Base-by-base conservation (phyloP, 345 rosid species). In the Arabidopsis suecica region DNA sequence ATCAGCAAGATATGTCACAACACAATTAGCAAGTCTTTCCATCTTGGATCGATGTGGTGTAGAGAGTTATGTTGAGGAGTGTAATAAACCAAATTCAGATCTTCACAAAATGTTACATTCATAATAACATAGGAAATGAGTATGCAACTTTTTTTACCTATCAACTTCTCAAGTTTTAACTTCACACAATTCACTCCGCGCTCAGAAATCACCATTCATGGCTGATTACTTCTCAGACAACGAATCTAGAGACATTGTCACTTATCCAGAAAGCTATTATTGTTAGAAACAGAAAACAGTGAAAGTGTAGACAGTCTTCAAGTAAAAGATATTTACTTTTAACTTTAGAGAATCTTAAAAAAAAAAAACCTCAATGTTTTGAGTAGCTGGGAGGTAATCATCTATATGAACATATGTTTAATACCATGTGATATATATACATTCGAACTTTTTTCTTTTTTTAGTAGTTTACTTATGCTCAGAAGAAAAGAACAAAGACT, bases 401-500 rank as follows among this genome's bases (percentile, higher is more conserved):
- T 47, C 13, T 34, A 5, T 49, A 4, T 37, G 7, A 22, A 32
- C 30, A 6, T 11, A 18, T 3, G 6, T 23, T 18, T 3, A 5
- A 18, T 22, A 13, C 9, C 71, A 23, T 13, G 36, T 38, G 48
- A 10, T 9, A 14, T 3, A 53, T 12, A 9, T 59, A 45, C 9
- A 70, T 9, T 40, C 23, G 9, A 51, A 16, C 14, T 40, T 51
- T 40, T 14, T 3, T 56, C n/a, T 8, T 8, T 62, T 48, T 28
- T 40, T 51, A 51, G 25, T 53, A 63, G 56, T 48, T 25, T 44
- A 9, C 10, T 9, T 11, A 44, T 63, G 62, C 32, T 56, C 22
- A 47, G 48, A 74, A 74, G 78, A 12, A 66, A 74, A 49, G 67
- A 74, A 74, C 72, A 74, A 74, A 66, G 72, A 25, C 51, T 23